phyloP scores from a whole-genome alignment of 495 filamentous ascomycete genomes.

The Elaphomyces granulatus region DNA sequence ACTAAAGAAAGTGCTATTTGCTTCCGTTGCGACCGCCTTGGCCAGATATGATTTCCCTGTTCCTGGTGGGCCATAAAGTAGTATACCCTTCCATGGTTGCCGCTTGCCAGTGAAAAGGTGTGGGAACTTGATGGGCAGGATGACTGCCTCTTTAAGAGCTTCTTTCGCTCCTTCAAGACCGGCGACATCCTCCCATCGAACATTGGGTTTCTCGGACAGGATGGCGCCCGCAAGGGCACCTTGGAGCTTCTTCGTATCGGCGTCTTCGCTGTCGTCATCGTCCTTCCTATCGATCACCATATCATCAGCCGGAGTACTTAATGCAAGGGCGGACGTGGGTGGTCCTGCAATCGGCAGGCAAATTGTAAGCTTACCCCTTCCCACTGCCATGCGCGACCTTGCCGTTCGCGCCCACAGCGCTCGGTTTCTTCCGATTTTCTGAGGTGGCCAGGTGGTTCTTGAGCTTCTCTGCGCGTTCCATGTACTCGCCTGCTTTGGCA shows the following conservation, averaged over 20 bases:
- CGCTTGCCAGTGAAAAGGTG: constrained; percentile 94
- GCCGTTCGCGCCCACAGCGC: constrained; percentile 77
- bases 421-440: constrained; percentile 63
- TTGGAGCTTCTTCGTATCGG: constrained; percentile 87
- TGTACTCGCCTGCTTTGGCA: constrained; percentile 84
- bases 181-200: constrained; percentile 98
- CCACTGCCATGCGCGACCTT: constrained; percentile 55
- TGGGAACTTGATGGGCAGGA: constrained; percentile 95
- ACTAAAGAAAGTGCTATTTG: constrained; percentile 99
- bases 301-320: constrained; percentile 3
- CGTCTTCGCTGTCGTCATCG: constrained; percentile 60
- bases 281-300: constrained; percentile 27
- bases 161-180: constrained; percentile 92
- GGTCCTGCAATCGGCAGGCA: too few species aligned
- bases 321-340: too few species aligned
- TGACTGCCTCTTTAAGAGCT: constrained; percentile 91
- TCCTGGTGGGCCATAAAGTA: constrained; percentile 91
- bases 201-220: constrained; percentile 82
- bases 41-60: constrained; percentile 96
- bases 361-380: constrained; percentile 45
- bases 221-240: constrained; percentile 87
- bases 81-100: constrained; percentile 95
- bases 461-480: constrained; percentile 95
- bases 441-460: constrained; percentile 72
- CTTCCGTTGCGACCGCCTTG: constrained; percentile 95